Evolutionary conservation across 371 early-diverging fungal genomes (phyloP), one percentile per base, ranked within the genome.

Genomic region (Nosema muscidifuracis): DNA sequence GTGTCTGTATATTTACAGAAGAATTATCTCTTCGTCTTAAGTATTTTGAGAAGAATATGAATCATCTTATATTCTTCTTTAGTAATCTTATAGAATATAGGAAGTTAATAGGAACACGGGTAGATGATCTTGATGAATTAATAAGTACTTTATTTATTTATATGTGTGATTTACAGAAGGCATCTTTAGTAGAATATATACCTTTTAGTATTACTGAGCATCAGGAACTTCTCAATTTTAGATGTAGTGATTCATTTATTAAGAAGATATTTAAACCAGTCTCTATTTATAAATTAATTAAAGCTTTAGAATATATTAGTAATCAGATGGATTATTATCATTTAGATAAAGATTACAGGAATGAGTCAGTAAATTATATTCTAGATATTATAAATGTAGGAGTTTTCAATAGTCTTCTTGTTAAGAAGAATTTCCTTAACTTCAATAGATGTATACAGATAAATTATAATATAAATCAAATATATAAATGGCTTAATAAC

Each of bases 401-500:
- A 3, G 26, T 42, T 22, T 79, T 79, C 53, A 79, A 79, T 33
- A 44, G 34, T n/a, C 30, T 79, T n/a, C 22, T 79, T 7, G 58
- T 67, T 31, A 68, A 73, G 33, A 73, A 57, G 24, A 74, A 73
- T 30, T 79, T 72, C 40, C 44, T 76, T 10, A 64, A 33, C 33
- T 68, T 70, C 31, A 79, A 76, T 61, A 57, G 76, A 18, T 64
- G 70, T 33, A 50, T 62, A 12, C 74, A 76, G 53, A 76, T 76
- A 44, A 76, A 76, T 33, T 70, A 60, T 33, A 79, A 79, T 67
- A 24, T 79, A 22, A 62, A 67, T 30, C 67, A 79, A 47, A 79
- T 79, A 40, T 53, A 53, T 13, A 79, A 73, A 51, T 76, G 73
- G 20, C 63, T 34, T n/a, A 53, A 47, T 18, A 44, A 60, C 13